phyloP scores from a whole-genome alignment of 495 filamentous ascomycete species.

The Barbatosphaeria neglecta region DNA sequence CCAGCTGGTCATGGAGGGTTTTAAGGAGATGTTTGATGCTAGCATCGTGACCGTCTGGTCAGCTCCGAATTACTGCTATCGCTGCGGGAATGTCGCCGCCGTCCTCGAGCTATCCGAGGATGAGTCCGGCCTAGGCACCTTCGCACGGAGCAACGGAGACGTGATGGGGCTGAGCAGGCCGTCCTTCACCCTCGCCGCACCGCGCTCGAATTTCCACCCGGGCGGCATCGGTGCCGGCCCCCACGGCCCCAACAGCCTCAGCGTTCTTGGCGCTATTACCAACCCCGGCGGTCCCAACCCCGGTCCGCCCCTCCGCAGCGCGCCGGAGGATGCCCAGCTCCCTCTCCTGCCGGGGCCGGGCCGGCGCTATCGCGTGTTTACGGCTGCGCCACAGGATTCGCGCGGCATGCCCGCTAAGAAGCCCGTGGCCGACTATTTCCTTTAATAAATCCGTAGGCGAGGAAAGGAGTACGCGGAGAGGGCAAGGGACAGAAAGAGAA shows the following conservation, averaged over 20 bases:
- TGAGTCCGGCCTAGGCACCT: slow-evolving; percentile 57
- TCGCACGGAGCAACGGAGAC: slow-evolving; percentile 73
- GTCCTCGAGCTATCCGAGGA: slow-evolving; percentile 91
- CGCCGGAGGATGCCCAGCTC: slow-evolving; percentile 32
- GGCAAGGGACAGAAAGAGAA: too few relatives aligned
- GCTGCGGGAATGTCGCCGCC: slow-evolving; percentile 93
- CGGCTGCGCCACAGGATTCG: slow-evolving; percentile 91
- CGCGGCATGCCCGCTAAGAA: slow-evolving; percentile 99
- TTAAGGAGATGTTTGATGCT: slow-evolving; percentile 97
- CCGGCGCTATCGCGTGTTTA: slow-evolving; percentile 87
- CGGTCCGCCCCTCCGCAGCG: slow-evolving; percentile 11
- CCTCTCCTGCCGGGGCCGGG: slow-evolving; percentile 55
- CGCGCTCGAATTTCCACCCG: not conserved
- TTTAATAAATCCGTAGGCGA: too few relatives aligned
- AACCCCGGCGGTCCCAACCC: slow-evolving; percentile 9
- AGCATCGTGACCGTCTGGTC: slow-evolving; percentile 96
- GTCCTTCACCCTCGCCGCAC: too few relatives aligned
- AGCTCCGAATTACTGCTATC: slow-evolving; percentile 96
- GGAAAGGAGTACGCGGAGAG: too few relatives aligned
- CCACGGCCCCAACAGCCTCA: not conserved
- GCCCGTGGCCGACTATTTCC: slow-evolving; percentile 93
- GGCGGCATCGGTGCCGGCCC: not conserved
- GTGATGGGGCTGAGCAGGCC: too few relatives aligned
- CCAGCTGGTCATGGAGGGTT: slow-evolving; percentile 98
- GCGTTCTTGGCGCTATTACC: slow-evolving; percentile 4